phyloP scores from a whole-genome alignment of 495 filamentous ascomycete genomes.

The Xylaria bambusicola region DNA sequence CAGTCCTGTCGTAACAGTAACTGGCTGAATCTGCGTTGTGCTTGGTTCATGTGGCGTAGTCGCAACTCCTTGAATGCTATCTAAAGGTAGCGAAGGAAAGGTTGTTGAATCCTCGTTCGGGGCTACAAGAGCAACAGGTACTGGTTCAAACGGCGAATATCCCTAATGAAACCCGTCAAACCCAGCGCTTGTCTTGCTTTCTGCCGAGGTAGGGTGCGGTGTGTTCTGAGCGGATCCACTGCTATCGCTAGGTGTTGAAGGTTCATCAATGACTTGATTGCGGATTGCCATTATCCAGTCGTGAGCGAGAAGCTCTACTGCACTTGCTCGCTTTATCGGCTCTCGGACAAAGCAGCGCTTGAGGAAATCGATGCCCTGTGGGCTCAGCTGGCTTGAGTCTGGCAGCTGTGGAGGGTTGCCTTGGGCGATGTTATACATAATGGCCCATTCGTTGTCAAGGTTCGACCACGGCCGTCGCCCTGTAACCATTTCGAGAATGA shows the following conservation, averaged over 20 bases:
- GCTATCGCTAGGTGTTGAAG: conserved; percentile 52
- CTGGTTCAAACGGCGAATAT: conserved; percentile 24
- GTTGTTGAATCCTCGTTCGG: conserved; percentile 15
- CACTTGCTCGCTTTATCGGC: conserved; percentile 73
- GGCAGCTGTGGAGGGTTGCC: conserved; percentile 90
- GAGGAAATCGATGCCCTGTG: conserved; percentile 84
- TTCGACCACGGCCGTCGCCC: conserved; percentile 95
- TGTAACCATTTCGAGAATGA: conserved; percentile 96
- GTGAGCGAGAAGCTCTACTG: conserved; percentile 88
- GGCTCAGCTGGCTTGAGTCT: conserved; percentile 76
- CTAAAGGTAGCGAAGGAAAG: not conserved
- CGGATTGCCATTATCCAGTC: conserved; percentile 83
- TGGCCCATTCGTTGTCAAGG: conserved; percentile 98
- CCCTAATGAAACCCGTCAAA: conserved; percentile 35
- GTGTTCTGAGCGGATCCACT: conserved; percentile 45
- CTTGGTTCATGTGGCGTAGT: not conserved
- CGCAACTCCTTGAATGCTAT: not conserved
- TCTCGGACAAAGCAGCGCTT: conserved; percentile 85
- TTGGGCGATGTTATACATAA: conserved; percentile 99
- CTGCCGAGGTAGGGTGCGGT: conserved; percentile 29
- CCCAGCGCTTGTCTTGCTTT: conserved; percentile 27
- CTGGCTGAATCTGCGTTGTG: not conserved
- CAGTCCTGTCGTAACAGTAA: not conserved
- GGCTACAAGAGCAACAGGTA: conserved; percentile 21
- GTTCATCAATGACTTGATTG: conserved; percentile 57